Percentiles rank a stretch among this genome's conserved stretches.
phyloP scores from a whole-genome alignment of 2,329 filamentous ascomycete species.

The Ascochyta clinopodiicola region DNA sequence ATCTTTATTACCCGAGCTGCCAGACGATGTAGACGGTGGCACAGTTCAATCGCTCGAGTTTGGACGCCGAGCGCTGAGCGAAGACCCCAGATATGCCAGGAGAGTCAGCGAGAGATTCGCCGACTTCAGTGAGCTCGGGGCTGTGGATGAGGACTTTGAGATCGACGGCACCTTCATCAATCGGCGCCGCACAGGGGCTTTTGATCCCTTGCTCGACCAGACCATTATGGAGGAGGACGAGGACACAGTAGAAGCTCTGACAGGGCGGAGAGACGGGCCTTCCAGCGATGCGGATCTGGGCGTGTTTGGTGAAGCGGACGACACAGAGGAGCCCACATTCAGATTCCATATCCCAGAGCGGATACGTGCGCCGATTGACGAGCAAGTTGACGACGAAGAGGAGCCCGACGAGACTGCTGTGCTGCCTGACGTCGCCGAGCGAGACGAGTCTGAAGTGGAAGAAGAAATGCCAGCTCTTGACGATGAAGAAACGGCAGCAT shows the following conservation, averaged over 20 bases:
- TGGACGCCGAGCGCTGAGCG: constrained; percentile 48
- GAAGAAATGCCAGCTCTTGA: constrained; percentile 35
- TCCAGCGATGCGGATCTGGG: constrained; percentile 41
- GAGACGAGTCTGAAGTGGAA: constrained; percentile 9
- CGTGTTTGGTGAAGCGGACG: constrained; percentile 42
- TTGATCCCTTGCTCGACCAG: constrained; percentile 49
- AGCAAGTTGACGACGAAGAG: constrained; percentile 18
- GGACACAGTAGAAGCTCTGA: constrained; percentile 40
- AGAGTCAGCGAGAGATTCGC: constrained; percentile 61
- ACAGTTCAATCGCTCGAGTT: constrained; percentile 60
- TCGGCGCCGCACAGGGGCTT: constrained; percentile 25
- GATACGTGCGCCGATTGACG: constrained; percentile 31
- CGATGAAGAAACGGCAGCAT: constrained; percentile 31
- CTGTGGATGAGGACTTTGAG: constrained; percentile 46
- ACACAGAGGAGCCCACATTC: constrained; percentile 49
- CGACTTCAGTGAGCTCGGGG: constrained; percentile 51
- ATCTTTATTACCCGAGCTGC: constrained; percentile 45
- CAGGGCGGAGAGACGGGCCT: constrained; percentile 38
- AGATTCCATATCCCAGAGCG: constrained; percentile 47
- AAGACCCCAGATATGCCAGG: constrained; percentile 51
- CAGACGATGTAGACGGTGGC: constrained; percentile 46
- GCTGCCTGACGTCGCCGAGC: constrained; percentile 1
- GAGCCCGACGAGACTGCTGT: constrained; percentile 19
- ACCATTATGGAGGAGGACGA: constrained; percentile 42
- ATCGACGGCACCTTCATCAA: constrained; percentile 53